These are phyloP conservation scores for Ramichloridium luteum DNA, from an alignment of 2,329 filamentous ascomycete species.

Conservation along the genomic window DNA sequence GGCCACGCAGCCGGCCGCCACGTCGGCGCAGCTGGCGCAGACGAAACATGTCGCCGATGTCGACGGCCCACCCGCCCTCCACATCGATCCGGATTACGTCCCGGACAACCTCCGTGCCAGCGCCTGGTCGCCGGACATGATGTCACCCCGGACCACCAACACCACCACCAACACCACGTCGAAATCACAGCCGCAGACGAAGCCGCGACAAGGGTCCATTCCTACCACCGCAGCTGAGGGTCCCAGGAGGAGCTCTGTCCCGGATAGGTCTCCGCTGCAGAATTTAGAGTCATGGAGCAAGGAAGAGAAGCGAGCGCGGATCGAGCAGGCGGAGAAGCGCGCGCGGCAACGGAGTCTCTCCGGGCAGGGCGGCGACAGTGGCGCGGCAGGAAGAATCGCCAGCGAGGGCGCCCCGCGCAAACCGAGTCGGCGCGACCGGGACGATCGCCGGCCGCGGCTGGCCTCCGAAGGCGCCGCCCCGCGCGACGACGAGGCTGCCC, in stretches of 20 bases:
- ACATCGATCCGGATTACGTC: slow-evolving; percentile 17
- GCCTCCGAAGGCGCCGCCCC: slow-evolving; percentile 6
- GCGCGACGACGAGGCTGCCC: not conserved
- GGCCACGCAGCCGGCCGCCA: slow-evolving; percentile 5
- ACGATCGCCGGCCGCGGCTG: not conserved
- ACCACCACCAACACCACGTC: slow-evolving; percentile 1
- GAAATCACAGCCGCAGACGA: slow-evolving; percentile 8
- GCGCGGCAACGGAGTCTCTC: slow-evolving; percentile 43
- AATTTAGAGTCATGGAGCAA: slow-evolving; percentile 91
- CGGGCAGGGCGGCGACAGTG: slow-evolving; percentile 13
- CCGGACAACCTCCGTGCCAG: slow-evolving; percentile 19
- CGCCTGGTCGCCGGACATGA: slow-evolving; percentile 18
- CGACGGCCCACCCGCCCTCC: slow-evolving; percentile 10
- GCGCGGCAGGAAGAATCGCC: slow-evolving; percentile 16
- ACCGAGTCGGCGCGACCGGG: slow-evolving; percentile 7
- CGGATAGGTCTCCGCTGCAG: slow-evolving; percentile 81
- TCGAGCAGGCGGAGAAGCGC: slow-evolving; percentile 68
- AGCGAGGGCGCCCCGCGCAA: slow-evolving; percentile 15
- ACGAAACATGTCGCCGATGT: slow-evolving; percentile 6
- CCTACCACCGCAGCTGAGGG: slow-evolving; percentile 13
- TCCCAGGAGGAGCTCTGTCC: slow-evolving; percentile 45
- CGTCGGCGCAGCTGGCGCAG: slow-evolving; percentile 5
- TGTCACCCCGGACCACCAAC: slow-evolving; percentile 10
- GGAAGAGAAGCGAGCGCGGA: slow-evolving; percentile 79
- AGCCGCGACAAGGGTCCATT: slow-evolving; percentile 14